phyloP scores from a whole-genome alignment of 1,139 yeast genomes.

The Blastobotrys apis region DNA sequence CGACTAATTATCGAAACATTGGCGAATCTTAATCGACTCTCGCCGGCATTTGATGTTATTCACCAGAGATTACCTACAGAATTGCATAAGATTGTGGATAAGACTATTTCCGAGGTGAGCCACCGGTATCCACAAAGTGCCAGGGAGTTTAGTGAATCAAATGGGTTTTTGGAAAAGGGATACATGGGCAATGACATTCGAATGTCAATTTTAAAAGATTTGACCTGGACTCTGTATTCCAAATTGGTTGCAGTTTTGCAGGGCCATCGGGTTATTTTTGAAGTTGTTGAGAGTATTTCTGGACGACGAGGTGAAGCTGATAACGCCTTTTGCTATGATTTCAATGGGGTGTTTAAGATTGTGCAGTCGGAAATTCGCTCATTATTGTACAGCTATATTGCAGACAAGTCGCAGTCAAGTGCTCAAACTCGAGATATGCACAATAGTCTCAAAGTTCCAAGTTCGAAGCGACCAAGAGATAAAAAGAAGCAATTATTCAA shows the following conservation, averaged over 20 bases:
- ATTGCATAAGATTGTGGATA: constrained; percentile 50
- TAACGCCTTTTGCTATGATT: constrained; percentile 38
- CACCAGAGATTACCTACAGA: constrained; percentile 47
- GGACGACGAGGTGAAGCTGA: constrained; percentile 20
- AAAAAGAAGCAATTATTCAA: constrained; percentile 24
- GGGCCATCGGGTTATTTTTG: constrained; percentile 62
- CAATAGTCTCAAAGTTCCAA: constrained; percentile 11
- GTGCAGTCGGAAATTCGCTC: constrained; percentile 56
- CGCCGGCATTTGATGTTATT: constrained; percentile 55
- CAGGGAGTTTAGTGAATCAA: constrained; percentile 11
- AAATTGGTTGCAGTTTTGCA: constrained; percentile 63
- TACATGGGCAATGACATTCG: constrained; percentile 43
- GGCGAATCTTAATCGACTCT: constrained; percentile 58
- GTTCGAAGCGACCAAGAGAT: constrained; percentile 15
- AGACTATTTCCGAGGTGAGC: constrained; percentile 62
- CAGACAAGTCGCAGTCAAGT: constrained; percentile 26
- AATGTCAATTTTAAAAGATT: constrained; percentile 59
- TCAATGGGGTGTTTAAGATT: constrained; percentile 54
- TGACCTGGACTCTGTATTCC: constrained; percentile 64
- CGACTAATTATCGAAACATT: constrained; percentile 55
- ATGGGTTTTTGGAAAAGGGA: constrained; percentile 22
- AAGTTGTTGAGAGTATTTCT: constrained; percentile 43
- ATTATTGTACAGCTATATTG: constrained; percentile 55
- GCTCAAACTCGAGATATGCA: constrained; percentile 12
- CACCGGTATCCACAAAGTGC: constrained; percentile 45